A percentile compares a stretch with the other conserved stretches of the same genome.
Conservation (phyloP, 441 rosid species). For the Corymbia calophylla region DNA sequence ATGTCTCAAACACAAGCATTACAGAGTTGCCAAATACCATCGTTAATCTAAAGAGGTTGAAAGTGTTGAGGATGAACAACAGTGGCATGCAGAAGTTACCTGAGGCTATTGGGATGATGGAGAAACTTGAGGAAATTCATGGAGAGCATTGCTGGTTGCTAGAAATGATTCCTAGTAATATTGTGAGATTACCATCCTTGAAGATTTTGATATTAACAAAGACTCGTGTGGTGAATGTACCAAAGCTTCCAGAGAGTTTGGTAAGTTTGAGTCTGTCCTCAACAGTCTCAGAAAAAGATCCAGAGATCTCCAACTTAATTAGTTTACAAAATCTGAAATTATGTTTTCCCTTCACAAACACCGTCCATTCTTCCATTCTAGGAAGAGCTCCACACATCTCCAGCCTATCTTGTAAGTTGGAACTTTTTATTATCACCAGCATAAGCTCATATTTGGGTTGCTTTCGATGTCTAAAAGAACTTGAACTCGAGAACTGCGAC, state of each 20-base stretch:
- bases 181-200: too few species aligned
- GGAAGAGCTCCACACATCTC: rapidly evolving
- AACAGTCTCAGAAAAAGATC: too few species aligned
- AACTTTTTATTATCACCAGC: neutral
- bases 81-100: rapidly evolving
- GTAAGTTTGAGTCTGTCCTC: too few species aligned
- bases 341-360: rapidly evolving
- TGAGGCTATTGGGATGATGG: too few species aligned
- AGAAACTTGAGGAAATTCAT: too few species aligned
- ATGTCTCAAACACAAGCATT: rapidly evolving
- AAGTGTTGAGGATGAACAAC: rapidly evolving
- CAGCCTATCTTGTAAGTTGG: neutral
- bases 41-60: too few species aligned
- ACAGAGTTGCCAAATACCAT: too few species aligned
- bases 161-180: too few species aligned
- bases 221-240: too few species aligned
- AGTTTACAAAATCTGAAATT: too few species aligned
- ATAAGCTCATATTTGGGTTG: neutral
- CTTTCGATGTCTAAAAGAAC: rapidly evolving
- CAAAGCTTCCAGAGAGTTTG: rapidly evolving
- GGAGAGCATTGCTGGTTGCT: rapidly evolving
- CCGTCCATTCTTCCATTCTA: rapidly evolving
- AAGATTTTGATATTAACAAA: too few species aligned
- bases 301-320: too few species aligned
- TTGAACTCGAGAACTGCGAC: rapidly evolving